Base-by-base conservation (phyloP, 805 yeast species). In the Lachancea meyersii region DNA sequence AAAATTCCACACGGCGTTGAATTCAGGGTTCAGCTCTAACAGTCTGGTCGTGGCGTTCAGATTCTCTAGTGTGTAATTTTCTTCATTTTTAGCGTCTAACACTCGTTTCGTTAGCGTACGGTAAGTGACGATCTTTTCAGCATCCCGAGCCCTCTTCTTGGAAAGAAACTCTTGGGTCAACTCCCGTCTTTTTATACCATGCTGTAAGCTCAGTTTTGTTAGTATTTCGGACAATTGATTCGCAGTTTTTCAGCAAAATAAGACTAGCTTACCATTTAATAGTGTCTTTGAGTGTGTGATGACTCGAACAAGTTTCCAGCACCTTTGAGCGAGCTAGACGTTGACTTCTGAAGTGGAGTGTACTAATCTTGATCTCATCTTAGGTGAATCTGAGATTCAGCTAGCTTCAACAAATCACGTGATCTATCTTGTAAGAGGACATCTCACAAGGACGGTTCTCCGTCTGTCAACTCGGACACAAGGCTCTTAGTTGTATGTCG, bases 1-100 rank as follows among this genome's bases (percentile, higher is more conserved):
- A 57, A 72, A 84, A 58, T 93, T 93, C 97, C 97, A 93, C 0
- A 78, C 70, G 0, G 96, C 80, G 61, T 89, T 89, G 49, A 82
- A 75, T 57, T 93, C 97, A 0, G 97, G 96, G 54, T 89, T 88
- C 39, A 75, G 55, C 7, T 69, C 63, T 17, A 93, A 67, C 11
- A 89, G 51, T 16, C 67, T 64, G 0, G 83, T 72, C 0, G 94
- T 82, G 18, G 69, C 57, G 1, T 70, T 67, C 20, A 87, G 68
- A 0, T 76, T 58, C 2, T 65, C 68, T 1, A 55, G 52, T 17
- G 58, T 61, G 42, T 66, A 71, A 1, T 55, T 45, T 2, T 58
- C 50, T 1, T 46, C 28, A 17, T 51, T 53, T 53, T 73, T 56
- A 44, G 52, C 27, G 1, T 52, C 49, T n/a, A 83, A 64, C 2